A percentile compares a stretch with the other conserved stretches of the same genome.
Conservation (phyloP, 1,284 basidiomycete genomes). For the Omphalotus olearius region DNA sequence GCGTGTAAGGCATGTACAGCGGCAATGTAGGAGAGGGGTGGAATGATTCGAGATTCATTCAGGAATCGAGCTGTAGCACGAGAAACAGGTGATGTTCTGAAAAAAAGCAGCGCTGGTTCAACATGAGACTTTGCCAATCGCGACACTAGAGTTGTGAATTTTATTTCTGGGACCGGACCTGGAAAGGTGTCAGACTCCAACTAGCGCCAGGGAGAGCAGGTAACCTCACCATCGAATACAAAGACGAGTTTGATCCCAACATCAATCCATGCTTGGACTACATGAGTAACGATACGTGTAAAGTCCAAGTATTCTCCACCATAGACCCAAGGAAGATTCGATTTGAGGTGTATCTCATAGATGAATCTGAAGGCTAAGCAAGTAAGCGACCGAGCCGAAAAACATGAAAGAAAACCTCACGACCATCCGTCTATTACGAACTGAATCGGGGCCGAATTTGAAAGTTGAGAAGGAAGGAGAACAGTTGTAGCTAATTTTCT, state of each 20-base stretch:
- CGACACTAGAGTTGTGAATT: constrained; percentile 66
- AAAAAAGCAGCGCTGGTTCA: constrained; percentile 72
- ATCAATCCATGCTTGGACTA: constrained; percentile 67
- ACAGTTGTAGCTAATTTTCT: constrained; percentile 52
- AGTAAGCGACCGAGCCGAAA: constrained; percentile 14
- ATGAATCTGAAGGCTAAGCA: constrained; percentile 68
- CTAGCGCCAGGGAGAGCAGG: constrained; percentile 25
- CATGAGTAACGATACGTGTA: constrained; percentile 41
- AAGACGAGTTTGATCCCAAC: constrained; percentile 77
- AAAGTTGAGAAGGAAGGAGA: constrained; percentile 28
- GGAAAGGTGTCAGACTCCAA: neutral
- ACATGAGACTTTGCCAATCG: constrained; percentile 58
- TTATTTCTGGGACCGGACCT: constrained; percentile 73
- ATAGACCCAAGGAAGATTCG: constrained; percentile 76
- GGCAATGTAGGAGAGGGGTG: constrained; percentile 62
- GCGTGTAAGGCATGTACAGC: constrained; percentile 58
- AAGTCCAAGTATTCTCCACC: constrained; percentile 80
- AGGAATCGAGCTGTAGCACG: constrained; percentile 70
- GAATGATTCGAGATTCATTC: constrained; percentile 70
- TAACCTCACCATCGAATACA: constrained; percentile 83
- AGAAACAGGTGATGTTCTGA: constrained; percentile 72
- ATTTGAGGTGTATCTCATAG: constrained; percentile 63
- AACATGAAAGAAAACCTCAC: constrained; percentile 47
- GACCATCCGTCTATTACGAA: constrained; percentile 87
- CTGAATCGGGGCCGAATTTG: constrained; percentile 19